These are phyloP conservation scores for Lecanicillium sp. DNA, from an alignment of 2,329 filamentous ascomycete genomes.

Conservation along the genomic window DNA sequence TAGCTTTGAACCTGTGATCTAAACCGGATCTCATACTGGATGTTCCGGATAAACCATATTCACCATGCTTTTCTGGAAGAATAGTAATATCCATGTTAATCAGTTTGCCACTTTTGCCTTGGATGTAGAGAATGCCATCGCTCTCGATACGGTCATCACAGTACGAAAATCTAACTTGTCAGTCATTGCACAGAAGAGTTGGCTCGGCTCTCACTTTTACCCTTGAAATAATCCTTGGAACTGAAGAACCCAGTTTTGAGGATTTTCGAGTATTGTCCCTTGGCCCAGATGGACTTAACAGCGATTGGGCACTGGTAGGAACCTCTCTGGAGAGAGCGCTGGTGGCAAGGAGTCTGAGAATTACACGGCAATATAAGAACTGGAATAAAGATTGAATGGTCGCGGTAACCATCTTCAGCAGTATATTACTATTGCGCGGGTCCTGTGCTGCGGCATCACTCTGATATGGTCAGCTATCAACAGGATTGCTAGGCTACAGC, in stretches of 20 bases:
- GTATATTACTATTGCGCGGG: too few relatives aligned
- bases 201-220: neutral
- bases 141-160: slow-evolving; percentile 32
- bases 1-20: neutral
- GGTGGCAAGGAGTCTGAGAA: neutral
- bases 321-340: neutral
- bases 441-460: too few relatives aligned
- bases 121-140: slow-evolving; percentile 35
- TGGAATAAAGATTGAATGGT: too few relatives aligned
- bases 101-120: slow-evolving; percentile 29
- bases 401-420: too few relatives aligned
- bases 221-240: neutral
- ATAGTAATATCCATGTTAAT: slow-evolving; percentile 47
- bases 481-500: too few relatives aligned
- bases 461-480: too few relatives aligned
- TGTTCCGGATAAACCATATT: neutral
- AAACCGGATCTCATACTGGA: neutral
- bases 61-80: slow-evolving; percentile 34
- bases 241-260: neutral
- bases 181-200: neutral
- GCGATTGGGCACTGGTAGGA: neutral
- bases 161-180: slow-evolving; percentile 24
- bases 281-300: neutral
- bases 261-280: neutral
- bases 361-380: too few relatives aligned